Conservation (phyloP, 331 rosid species). For the Acacia concinna region DNA sequence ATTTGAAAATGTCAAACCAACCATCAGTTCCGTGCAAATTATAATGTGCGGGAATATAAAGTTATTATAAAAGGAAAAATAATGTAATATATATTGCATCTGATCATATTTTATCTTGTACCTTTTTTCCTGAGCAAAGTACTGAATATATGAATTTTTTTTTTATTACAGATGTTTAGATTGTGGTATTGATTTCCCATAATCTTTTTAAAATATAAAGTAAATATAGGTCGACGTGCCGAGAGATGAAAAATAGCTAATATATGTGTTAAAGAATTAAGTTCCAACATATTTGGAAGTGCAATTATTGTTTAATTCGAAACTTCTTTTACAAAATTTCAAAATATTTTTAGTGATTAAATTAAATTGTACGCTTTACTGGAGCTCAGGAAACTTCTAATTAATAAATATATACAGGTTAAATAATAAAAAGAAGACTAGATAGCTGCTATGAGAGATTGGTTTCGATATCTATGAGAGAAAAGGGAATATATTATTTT, state of each 20-base stretch:
- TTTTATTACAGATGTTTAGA: slow-evolving; percentile 24
- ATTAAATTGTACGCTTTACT: slow-evolving; percentile 41
- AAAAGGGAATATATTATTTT: slow-evolving; percentile 32
- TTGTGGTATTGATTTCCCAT: background rate
- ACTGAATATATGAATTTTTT: background rate
- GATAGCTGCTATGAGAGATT: slow-evolving; percentile 30
- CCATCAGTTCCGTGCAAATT: background rate
- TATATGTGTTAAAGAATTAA: slow-evolving; percentile 19
- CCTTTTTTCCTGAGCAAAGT: background rate
- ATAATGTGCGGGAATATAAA: background rate
- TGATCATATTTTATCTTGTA: slow-evolving; percentile 11
- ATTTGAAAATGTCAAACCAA: background rate
- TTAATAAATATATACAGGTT: background rate
- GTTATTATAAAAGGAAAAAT: background rate
- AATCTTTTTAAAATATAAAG: slow-evolving; percentile 22
- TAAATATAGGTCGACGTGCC: slow-evolving; percentile 31
- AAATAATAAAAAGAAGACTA: slow-evolving; percentile 36
- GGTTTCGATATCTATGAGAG: slow-evolving; percentile 43
- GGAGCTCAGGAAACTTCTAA: slow-evolving; percentile 41
- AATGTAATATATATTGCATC: background rate
- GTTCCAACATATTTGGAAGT: slow-evolving; percentile 81
- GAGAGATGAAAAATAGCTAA: slow-evolving; percentile 23
- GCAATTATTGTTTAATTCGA: slow-evolving; percentile 42
- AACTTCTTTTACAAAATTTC: slow-evolving; percentile 48
- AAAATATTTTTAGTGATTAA: slow-evolving; percentile 19